phyloP scores from a whole-genome alignment of 345 rosid species.

The Brassica incana region DNA sequence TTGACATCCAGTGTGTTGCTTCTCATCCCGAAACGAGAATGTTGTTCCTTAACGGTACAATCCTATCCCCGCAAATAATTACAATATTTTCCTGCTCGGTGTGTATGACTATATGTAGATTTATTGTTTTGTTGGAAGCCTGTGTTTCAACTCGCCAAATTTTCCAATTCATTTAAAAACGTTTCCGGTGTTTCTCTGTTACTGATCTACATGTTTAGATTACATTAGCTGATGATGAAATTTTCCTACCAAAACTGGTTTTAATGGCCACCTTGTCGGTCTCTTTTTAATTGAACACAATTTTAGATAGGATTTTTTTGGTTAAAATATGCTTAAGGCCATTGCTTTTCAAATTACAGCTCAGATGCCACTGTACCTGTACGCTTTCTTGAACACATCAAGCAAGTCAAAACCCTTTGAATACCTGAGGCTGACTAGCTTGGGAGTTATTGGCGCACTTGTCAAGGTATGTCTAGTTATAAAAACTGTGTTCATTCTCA shows the following conservation, averaged over 20 bases:
- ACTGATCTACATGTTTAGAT: too few species aligned
- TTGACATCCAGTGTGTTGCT: slow-evolving; percentile 52
- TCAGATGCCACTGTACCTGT: slow-evolving; percentile 47
- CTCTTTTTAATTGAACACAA: slow-evolving; percentile 6
- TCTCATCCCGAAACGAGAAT: slow-evolving; percentile 51
- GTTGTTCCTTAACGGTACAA: slow-evolving; percentile 50
- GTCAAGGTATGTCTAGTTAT: slow-evolving; percentile 47
- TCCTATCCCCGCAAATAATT: slow-evolving; percentile 14
- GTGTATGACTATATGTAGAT: background rate
- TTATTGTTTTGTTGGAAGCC: background rate
- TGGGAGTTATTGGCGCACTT: slow-evolving; percentile 63
- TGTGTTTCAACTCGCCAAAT: background rate
- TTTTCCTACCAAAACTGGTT: too few species aligned
- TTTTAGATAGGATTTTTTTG: background rate
- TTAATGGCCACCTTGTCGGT: background rate
- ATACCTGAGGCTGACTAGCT: slow-evolving; percentile 53
- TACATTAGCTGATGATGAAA: too few species aligned
- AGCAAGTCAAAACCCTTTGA: slow-evolving; percentile 46
- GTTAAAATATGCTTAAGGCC: background rate
- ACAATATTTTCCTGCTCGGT: slow-evolving; percentile 1
- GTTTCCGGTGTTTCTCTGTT: too few species aligned
- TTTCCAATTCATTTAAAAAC: background rate
- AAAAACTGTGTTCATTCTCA: slow-evolving; percentile 7
- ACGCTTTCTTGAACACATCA: slow-evolving; percentile 46
- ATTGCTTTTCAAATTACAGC: slow-evolving; percentile 45